These are phyloP conservation scores for Coffea humblotiana DNA, from an alignment of 305 asterid species.

Conservation along the genomic window DNA sequence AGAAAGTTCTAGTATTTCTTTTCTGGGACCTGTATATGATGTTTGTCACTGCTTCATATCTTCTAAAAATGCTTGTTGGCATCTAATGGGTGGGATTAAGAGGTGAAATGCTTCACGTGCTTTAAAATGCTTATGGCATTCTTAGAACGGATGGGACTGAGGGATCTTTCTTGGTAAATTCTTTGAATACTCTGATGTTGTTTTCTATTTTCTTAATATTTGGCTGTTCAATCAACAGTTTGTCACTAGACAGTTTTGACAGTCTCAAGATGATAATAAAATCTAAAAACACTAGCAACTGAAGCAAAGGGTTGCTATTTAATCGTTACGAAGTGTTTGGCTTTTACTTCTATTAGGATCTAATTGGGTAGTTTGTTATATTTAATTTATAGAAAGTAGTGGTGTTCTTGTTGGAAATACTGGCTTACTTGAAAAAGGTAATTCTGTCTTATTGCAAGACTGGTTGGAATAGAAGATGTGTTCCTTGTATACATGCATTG, in stretches of 20 bases:
- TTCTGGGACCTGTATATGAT: neutral
- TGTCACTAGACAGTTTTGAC: neutral
- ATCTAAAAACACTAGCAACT: neutral
- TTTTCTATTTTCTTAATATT: neutral
- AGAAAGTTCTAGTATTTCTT: neutral
- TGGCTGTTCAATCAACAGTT: neutral
- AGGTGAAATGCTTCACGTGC: neutral
- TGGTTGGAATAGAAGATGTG: neutral
- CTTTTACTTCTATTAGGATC: neutral
- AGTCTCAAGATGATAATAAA: neutral
- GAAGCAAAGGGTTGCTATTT: neutral
- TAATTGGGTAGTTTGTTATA: neutral
- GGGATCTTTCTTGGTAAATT: neutral
- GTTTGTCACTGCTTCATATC: neutral
- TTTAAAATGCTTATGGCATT: neutral
- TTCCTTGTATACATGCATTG: neutral
- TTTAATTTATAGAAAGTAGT: neutral
- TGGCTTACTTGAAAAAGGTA: neutral
- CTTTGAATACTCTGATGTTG: neutral
- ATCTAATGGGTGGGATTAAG: neutral
- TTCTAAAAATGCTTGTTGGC: neutral
- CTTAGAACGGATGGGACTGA: neutral
- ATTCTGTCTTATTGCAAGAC: neutral
- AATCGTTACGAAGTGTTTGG: neutral
- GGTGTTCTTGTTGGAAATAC: neutral